Base-by-base conservation (phyloP, 1,139 yeast species). In the Kluyveromyces sp. region DNA sequence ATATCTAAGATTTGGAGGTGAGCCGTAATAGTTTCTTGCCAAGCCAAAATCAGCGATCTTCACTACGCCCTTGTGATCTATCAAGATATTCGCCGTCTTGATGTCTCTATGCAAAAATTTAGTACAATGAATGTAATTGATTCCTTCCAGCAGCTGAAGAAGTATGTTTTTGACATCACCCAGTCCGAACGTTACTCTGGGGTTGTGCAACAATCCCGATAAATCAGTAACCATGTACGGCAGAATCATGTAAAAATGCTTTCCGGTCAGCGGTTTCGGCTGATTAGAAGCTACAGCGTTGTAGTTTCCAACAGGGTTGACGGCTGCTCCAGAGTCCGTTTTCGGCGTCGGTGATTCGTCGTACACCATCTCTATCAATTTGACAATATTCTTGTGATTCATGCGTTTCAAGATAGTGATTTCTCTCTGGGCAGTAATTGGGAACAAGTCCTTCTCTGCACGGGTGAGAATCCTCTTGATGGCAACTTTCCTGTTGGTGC, bases 191-290 rank as follows among this genome's bases (percentile, higher is more conserved):
- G 65, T 54, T 2, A 89, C 77, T n/a, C 75, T 67, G 1, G 94
- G 92, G 60, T 89, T 92, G 56, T 84, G 92, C 45, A 94, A 68
- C n/a, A 94, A 67, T 2, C 98, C 98, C 3, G 94, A 88, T 51
- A 94, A 71, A 66, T 94, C 99, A 25, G 88, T 84, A 15, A 88
- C 80, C 92, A 92, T 88, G 58, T 89, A 94, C 0, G 96, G 95
- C 35, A 92, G 77, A 3, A 92, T 95, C 67, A 95, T 88, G 64
- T 82, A 89, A 55, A 88, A 86, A 36, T 52, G 69, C 52, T 54
- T 65, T 47, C 53, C 53, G 13, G 55, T 39, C 26, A 46, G 47
- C 26, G 52, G 51, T 16, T 53, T 52, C 36, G 68, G 70, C 36
- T 67, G 65, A 3, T 66, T 54, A 30, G 64, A 47, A 43, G 68